Evolutionary conservation across 164 flowering plant genomes (phyloP).

Genomic region (Malania oleifera): DNA sequence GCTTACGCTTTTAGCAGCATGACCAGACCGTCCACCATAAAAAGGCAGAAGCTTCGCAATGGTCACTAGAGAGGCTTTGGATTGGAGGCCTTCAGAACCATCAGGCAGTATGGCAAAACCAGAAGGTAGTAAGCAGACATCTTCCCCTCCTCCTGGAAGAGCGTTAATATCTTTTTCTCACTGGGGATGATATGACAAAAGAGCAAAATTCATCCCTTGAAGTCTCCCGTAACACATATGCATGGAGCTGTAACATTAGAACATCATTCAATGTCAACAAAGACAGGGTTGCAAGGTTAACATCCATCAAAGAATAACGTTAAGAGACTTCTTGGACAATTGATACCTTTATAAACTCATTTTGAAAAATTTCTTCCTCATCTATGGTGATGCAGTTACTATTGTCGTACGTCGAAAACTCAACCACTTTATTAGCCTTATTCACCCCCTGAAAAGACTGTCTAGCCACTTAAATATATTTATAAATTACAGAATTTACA

Average conservation of each 20-base stretch:
- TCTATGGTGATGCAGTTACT: constrained; percentile 4
- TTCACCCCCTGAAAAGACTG: not conserved
- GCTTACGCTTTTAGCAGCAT: not conserved
- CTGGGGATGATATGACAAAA: not conserved
- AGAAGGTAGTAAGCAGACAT: not conserved
- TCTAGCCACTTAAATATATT: not conserved
- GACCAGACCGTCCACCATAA: not conserved
- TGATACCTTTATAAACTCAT: not conserved
- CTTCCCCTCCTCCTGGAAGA: not conserved
- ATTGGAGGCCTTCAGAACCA: not conserved
- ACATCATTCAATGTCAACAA: not conserved
- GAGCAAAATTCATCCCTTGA: constrained; percentile 7
- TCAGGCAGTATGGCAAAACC: constrained; percentile 11
- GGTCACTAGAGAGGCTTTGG: constrained; percentile 2
- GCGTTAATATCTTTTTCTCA: not conserved
- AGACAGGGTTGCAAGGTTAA: not conserved
- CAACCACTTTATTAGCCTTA: not conserved
- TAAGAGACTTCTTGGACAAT: too few relatives aligned
- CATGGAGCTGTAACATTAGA: not conserved
- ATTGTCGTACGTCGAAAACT: not conserved
- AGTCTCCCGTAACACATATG: not conserved
- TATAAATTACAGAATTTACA: too few relatives aligned
- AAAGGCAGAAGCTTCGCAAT: not conserved
- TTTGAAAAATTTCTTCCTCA: not conserved
- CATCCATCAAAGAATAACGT: not conserved